phyloP scores from a whole-genome alignment of 352 stramenopile species.

The Phytopythium delawarense region DNA sequence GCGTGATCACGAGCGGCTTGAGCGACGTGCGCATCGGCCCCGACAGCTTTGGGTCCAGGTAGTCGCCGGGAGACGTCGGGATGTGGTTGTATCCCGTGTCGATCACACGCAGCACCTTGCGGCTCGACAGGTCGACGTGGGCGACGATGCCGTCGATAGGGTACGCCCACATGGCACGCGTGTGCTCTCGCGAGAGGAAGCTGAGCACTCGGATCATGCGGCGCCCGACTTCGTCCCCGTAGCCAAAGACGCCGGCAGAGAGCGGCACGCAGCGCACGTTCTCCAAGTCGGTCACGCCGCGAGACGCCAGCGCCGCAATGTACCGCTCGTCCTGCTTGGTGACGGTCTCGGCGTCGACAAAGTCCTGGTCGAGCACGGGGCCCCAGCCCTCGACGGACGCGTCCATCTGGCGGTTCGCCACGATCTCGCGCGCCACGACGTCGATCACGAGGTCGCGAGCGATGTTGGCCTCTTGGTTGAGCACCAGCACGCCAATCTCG shows the following conservation, averaged over 20 bases:
- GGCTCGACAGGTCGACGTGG: constrained; percentile 38
- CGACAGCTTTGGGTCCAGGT: constrained; percentile 32
- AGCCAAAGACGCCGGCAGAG: constrained; percentile 40
- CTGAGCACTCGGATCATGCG: constrained; percentile 48
- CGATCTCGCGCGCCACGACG: constrained; percentile 20
- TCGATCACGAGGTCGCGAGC: constrained; percentile 36
- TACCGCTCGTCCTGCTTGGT: constrained; percentile 37
- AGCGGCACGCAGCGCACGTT: constrained; percentile 36
- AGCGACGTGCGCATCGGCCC: constrained; percentile 36
- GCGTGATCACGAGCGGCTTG: constrained; percentile 65
- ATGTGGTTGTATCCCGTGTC: constrained; percentile 41
- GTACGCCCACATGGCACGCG: constrained; percentile 40
- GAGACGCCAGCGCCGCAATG: constrained; percentile 28
- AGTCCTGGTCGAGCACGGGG: constrained; percentile 42
- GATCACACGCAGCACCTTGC: constrained; percentile 25
- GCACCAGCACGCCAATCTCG: constrained; percentile 33
- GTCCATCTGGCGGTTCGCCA: constrained; percentile 29
- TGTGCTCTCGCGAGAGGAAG: constrained; percentile 27
- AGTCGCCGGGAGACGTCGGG: constrained; percentile 35
- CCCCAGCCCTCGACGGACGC: constrained; percentile 36
- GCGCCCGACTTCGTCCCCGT: constrained; percentile 30
- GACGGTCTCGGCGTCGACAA: constrained; percentile 34
- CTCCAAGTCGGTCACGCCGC: constrained; percentile 37
- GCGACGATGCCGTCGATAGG: constrained; percentile 38
- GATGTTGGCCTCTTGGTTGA: constrained; percentile 28